phyloP scores from a whole-genome alignment of 2,329 filamentous ascomycete species.

The Phialemoniopsis sp. region DNA sequence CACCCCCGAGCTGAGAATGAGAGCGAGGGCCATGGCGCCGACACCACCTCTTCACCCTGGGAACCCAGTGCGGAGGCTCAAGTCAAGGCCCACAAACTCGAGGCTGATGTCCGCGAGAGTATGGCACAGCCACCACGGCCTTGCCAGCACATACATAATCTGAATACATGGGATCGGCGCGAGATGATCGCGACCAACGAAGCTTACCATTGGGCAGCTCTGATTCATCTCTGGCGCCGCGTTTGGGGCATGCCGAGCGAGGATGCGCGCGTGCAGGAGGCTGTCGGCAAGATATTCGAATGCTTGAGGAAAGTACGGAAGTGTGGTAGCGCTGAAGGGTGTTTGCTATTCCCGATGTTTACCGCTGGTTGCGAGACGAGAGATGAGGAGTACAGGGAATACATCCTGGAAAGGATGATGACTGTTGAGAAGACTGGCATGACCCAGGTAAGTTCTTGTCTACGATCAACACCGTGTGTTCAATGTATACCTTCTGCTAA shows the following conservation, averaged over 20 bases:
- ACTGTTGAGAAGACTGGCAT: constrained; percentile 70
- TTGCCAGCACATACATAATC: constrained; percentile 45
- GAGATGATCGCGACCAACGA: constrained; percentile 71
- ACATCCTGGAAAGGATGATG: constrained; percentile 62
- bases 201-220: constrained; percentile 74
- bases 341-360: constrained; percentile 77
- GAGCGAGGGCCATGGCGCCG: background rate
- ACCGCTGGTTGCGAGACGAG: constrained; percentile 73
- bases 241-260: constrained; percentile 58
- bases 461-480: background rate
- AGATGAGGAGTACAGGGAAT: constrained; percentile 47
- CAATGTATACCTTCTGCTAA: background rate
- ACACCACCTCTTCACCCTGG: constrained; percentile 38
- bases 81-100: constrained; percentile 53
- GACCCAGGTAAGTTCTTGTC: constrained; percentile 57
- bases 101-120: constrained; percentile 57
- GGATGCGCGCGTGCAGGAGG: constrained; percentile 57
- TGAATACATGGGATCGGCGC: constrained; percentile 52
- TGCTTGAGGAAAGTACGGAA: constrained; percentile 58
- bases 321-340: constrained; percentile 69
- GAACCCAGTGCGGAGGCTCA: constrained; percentile 49
- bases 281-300: constrained; percentile 59
- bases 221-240: constrained; percentile 72
- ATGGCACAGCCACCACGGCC: constrained; percentile 34
- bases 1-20: background rate